These are phyloP conservation scores for Thielaviopsis euricoi DNA, from an alignment of 2,329 filamentous ascomycete species.

Conservation along the genomic window DNA sequence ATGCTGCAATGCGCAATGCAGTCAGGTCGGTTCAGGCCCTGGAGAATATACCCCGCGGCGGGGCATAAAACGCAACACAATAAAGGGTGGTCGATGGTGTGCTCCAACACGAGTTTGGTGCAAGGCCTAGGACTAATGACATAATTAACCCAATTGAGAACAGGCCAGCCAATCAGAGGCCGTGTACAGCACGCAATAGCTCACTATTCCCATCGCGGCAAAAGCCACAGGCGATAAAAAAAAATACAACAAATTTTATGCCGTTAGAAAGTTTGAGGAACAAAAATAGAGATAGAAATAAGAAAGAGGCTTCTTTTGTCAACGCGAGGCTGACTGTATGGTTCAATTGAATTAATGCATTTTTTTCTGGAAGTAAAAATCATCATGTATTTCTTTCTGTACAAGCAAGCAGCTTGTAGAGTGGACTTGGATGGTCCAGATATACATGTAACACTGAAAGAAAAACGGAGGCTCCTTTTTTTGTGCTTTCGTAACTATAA, in stretches of 20 bases:
- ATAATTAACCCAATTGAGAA: constrained; percentile 16
- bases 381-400: not conserved
- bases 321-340: not conserved
- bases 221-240: too few species aligned
- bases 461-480: not conserved
- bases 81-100: not conserved
- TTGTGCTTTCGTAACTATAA: not conserved
- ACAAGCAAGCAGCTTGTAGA: not conserved
- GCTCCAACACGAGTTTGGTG: not conserved
- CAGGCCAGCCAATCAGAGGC: constrained; percentile 17
- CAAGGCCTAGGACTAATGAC: constrained; percentile 15
- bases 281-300: not conserved
- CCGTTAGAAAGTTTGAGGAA: too few species aligned
- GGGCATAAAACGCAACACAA: not conserved
- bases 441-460: not conserved
- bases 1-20: too few species aligned
- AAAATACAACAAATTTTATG: too few species aligned
- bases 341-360: not conserved
- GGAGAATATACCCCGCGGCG: not conserved
- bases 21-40: not conserved
- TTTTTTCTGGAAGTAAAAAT: not conserved
- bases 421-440: not conserved
- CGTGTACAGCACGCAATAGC: constrained; percentile 20
- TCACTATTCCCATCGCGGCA: constrained; percentile 11
- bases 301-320: not conserved